Base-by-base conservation (phyloP, 805 yeast species). In the Babjeviella inositovora region DNA sequence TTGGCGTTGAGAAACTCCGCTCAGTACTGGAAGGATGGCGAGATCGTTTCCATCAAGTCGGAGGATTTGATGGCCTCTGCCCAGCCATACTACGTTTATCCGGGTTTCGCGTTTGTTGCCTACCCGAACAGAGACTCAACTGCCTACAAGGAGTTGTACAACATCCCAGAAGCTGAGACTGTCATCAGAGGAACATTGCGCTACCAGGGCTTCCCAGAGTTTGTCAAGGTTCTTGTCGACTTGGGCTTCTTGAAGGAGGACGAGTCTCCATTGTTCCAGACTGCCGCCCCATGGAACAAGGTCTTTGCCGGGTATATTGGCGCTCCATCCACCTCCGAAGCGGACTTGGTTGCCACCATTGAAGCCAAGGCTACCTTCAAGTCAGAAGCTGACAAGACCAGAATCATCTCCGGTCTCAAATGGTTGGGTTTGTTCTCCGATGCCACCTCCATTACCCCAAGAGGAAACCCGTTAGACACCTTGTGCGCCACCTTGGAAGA, bases 41-140 rank as follows among this genome's bases (percentile, higher is more conserved):
- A 81, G 45, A 53, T 81, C 35, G 93, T 64, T 29, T 65, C 70
- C 22, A 73, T 90, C 43, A 61, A 67, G 28, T 82, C 93, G 23
- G 90, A 80, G 52, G 95, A 82, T 37, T 67, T 90, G 50, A 90
- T 90, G 98, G 75, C 77, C 36, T 60, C 90, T 37, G 95, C 97
- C 30, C 69, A 77, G 52, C 96, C 96, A 23, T 87, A 90, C 67
- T 80, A 70, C 53, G 80, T 90, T 53, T 82, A 77, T 62, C 95
- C 96, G 24, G 98, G 95, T 37, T 90, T 65, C 45, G 84, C 95
- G 18, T 72, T 87, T 35, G 96, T 87, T 28, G 73, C 84, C 43
- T 90, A 90, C 58, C 97, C 98, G 42, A 90, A 90, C 72, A 79
- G 98, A 63, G 98, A 90, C 57, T 85, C 96, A 19, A 82, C 96